Percentiles rank a stretch among this genome's conserved stretches.
phyloP scores from a whole-genome alignment of 805 yeast species.

The Metschnikowia orientalis region DNA sequence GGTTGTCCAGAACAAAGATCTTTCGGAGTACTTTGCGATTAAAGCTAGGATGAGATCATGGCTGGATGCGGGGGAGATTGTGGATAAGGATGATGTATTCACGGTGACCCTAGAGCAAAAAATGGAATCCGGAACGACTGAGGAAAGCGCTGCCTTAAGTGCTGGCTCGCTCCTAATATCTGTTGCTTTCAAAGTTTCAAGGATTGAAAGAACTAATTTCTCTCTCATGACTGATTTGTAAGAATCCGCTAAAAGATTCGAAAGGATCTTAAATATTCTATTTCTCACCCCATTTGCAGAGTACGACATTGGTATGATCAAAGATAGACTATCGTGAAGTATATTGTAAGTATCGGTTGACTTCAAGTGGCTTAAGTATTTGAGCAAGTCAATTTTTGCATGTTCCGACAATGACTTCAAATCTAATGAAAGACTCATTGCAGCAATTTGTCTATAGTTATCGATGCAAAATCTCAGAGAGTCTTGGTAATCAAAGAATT shows the following conservation, averaged over 20 bases:
- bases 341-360: conserved; percentile 17
- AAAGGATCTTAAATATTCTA: conserved; percentile 22
- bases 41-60: conserved; percentile 23
- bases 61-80: conserved; percentile 24
- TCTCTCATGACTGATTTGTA: conserved; percentile 22
- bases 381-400: conserved; percentile 5
- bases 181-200: conserved; percentile 34
- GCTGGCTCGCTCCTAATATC: conserved; percentile 34
- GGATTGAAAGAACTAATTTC: conserved; percentile 29
- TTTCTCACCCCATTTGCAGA: conserved; percentile 36
- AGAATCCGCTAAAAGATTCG: conserved; percentile 14
- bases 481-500: conserved; percentile 34
- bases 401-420: conserved; percentile 1
- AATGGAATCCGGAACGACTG: neutral
- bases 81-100: conserved; percentile 2
- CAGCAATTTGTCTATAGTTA: conserved; percentile 35
- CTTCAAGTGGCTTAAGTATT: conserved; percentile 15
- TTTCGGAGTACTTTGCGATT: conserved; percentile 20
- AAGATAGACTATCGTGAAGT: conserved; percentile 30
- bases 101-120: neutral
- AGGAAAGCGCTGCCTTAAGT: conserved; percentile 5
- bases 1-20: conserved; percentile 31
- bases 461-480: conserved; percentile 27
- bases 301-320: conserved; percentile 43
- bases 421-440: conserved; percentile 29